phyloP scores from a whole-genome alignment of 257 asterid species.

The Verbascum thapsus region DNA sequence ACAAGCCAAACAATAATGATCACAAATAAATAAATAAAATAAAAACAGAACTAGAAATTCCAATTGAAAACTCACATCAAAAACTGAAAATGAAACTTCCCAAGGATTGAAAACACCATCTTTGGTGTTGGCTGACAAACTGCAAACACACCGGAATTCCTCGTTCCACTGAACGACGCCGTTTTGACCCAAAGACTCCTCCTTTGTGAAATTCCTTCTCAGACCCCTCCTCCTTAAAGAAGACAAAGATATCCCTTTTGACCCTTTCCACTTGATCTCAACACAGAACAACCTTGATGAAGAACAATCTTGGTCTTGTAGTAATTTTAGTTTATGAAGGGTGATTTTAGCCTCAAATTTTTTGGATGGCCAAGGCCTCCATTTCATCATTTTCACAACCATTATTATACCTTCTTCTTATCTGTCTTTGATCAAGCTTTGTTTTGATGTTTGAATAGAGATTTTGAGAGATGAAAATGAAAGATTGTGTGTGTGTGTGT shows the following conservation, averaged over 20 bases:
- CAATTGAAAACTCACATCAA: conserved; percentile 53
- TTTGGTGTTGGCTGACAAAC: conserved; percentile 35
- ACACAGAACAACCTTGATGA: conserved; percentile 36
- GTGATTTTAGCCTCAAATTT: conserved; percentile 58
- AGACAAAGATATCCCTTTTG: conserved; percentile 50
- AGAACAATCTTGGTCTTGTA: conserved; percentile 30
- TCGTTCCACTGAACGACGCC: conserved; percentile 66
- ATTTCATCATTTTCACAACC: conserved; percentile 78
- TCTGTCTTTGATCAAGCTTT: too few relatives aligned
- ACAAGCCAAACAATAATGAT: background rate
- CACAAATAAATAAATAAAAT: background rate
- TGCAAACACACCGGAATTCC: conserved; percentile 56
- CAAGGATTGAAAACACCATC: conserved; percentile 64
- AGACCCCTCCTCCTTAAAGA: conserved; percentile 48
- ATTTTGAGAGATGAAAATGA: background rate
- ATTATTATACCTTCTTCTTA: conserved; percentile 37
- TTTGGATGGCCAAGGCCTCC: conserved; percentile 78
- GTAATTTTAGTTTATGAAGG: conserved; percentile 40
- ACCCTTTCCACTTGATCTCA: conserved; percentile 75
- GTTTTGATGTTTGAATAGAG: too few relatives aligned
- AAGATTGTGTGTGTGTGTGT: background rate
- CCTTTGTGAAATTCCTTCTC: conserved; percentile 62
- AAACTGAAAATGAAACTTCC: conserved; percentile 59
- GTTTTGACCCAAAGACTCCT: conserved; percentile 33
- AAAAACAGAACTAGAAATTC: background rate